phyloP scores from a whole-genome alignment of 306 rosid genomes.

The Prunus fruticosa region DNA sequence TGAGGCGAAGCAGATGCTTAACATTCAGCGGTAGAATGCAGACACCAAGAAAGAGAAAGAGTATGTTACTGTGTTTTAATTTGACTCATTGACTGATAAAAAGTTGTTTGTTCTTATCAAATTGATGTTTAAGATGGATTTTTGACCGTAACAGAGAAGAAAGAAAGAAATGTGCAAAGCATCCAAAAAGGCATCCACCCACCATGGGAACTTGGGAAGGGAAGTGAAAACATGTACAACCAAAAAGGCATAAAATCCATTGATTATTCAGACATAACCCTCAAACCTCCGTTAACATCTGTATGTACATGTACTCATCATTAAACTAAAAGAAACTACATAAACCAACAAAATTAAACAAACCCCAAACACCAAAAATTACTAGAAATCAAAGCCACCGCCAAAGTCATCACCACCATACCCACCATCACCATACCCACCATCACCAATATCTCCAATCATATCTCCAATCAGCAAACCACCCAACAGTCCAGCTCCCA shows the following conservation, averaged over 20 bases:
- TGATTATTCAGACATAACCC: not conserved
- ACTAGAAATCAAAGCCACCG: conserved; percentile 29
- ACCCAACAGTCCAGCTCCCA: conserved; percentile 51
- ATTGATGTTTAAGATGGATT: too few relatives aligned
- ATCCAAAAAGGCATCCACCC: too few relatives aligned
- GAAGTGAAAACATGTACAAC: too few relatives aligned
- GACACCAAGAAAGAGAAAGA: not conserved
- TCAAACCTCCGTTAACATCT: not conserved
- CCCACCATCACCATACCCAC: conserved; percentile 15
- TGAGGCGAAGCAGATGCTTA: conserved; percentile 76
- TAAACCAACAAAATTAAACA: not conserved
- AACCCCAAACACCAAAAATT: not conserved
- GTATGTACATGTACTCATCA: not conserved
- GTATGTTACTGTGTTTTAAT: not conserved
- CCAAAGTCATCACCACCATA: conserved; percentile 21
- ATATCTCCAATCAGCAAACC: conserved; percentile 51
- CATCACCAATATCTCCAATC: conserved; percentile 30
- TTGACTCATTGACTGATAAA: not conserved
- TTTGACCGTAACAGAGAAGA: too few relatives aligned
- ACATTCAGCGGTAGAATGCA: conserved; percentile 45
- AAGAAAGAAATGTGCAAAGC: too few relatives aligned
- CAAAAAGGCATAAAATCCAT: not conserved
- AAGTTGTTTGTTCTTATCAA: too few relatives aligned
- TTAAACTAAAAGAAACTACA: not conserved
- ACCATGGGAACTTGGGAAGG: too few relatives aligned